Evolutionary conservation across 2,329 filamentous ascomycete genomes (phyloP), one percentile per base, ranked within the genome.

Genomic region (Cephalotrichum gorgonifer): DNA sequence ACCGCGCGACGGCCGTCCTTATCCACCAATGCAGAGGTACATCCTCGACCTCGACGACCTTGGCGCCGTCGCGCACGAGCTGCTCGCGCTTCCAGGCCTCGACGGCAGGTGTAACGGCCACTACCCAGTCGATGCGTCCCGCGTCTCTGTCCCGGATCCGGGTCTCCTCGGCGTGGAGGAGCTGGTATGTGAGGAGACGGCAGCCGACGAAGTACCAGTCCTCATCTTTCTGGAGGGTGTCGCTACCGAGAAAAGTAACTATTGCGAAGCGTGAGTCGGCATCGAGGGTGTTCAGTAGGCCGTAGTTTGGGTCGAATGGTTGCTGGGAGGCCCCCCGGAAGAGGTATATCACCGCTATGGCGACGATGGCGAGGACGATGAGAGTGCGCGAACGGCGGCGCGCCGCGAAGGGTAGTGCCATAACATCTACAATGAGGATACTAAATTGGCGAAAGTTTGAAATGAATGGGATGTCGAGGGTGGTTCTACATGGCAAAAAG

Each of bases 161-260:
- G 3, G 68, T 72, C 9, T 59, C 50, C 1, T 60, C 55, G 20
- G 59, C 63, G 48, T 70, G 64, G 2, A 70, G 57, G 4, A 71
- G 55, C 53, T 71, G 68, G 54, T 70, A 69, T 12, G 62, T 57
- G 11, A 71, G 56, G 42, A 66, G 58, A 4, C 68, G 64, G 1
- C 64, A 58, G 20, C 62, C 63, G 22, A 60, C 56, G 52, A 67
- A 68, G 55, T 71, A 72, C 43, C 60, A 56, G 50, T 68, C 65
- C 25, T 63, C 58, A 6, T 58, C 55, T 23, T 59, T 55, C 12
- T 50, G 23, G 12, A 54, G 50, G 43, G 57, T 57, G 28, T 56
- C 55, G 41, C 61, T 59, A 33, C 63, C 61, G 9, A 69, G 60
- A 51, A 69, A 67, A 8, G 66, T 69, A 11, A 64, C 66, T 42